phyloP scores from a whole-genome alignment of 805 yeast genomes.

The Candida arabinofermentans region DNA sequence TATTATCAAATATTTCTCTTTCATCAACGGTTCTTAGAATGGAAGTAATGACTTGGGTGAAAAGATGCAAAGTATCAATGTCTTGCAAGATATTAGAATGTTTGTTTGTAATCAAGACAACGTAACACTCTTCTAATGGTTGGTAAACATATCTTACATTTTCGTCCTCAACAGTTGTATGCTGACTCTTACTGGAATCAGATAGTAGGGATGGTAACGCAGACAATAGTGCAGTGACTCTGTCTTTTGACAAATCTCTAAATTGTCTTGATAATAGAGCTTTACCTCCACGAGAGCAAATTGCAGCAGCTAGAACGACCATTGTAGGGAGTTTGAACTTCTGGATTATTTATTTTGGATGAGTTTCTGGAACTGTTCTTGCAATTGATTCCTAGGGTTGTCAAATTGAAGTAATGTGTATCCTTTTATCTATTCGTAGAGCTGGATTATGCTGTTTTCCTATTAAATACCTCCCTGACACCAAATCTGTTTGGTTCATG shows the following conservation, averaged over 20 bases:
- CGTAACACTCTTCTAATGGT: conserved; percentile 90
- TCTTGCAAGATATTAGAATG: conserved; percentile 92
- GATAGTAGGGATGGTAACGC: conserved; percentile 79
- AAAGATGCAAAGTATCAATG: conserved; percentile 83
- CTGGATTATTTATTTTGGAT: not conserved
- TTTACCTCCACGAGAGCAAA: conserved; percentile 91
- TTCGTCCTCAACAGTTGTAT: conserved; percentile 91
- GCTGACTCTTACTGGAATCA: conserved; percentile 65
- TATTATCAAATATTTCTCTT: conserved; percentile 73
- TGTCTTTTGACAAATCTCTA: conserved; percentile 74
- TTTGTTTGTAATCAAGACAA: conserved; percentile 85
- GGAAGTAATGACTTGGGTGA: conserved; percentile 76
- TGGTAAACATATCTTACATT: conserved; percentile 91
- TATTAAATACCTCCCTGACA: too few relatives aligned
- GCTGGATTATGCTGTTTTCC: too few relatives aligned
- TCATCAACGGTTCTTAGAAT: conserved; percentile 72
- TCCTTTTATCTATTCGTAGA: too few relatives aligned
- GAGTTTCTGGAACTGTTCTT: too few relatives aligned
- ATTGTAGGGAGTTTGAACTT: conserved; percentile 22
- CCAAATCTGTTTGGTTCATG: too few relatives aligned
- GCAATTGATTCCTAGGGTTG: too few relatives aligned
- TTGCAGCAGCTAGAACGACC: conserved; percentile 91
- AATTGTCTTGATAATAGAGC: conserved; percentile 91
- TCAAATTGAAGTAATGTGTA: too few relatives aligned
- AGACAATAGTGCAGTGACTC: conserved; percentile 81